Evolutionary conservation across 495 filamentous ascomycete genomes (phyloP), one percentile per base, ranked within the genome.

Genomic region (Penicillium pulvis): DNA sequence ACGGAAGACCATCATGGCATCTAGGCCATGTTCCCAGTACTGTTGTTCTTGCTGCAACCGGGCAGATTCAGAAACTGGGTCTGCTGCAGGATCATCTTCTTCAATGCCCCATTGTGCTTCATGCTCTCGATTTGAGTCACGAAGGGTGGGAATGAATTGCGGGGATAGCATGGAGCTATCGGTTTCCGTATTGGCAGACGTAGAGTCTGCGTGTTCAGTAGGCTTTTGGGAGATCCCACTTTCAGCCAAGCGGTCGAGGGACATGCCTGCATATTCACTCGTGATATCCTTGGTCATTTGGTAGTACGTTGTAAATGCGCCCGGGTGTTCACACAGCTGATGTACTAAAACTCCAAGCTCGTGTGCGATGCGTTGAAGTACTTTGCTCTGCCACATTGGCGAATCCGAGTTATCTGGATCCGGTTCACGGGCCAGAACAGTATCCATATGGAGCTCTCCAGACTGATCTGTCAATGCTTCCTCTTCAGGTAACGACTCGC

Each of bases 21-120:
- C 91, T 5, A 96, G 82, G 14, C 92, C 88, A 36, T 85, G 86
- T 67, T 96, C 91, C 93, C 93, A 97, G 68, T 96, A 93, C 30
- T 92, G 88, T 43, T 84, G 81, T 49, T 79, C 77, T 20, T 74
- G 67, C 42, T 77, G 73, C 3, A 71, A 33, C 17, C 70, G 70
- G 4, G 71, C 49, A 9, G 71, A 65, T 57, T 79, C 73, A 9
- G 72, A 66, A 12, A 71, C 23, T 14, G 66, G 57, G 14, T 80
- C 76, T 12, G 58, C 47, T 26, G 63, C 53, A 16, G 62, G 56
- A 31, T 75, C 75, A 12, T 86, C 83, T 57, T 88, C 87, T 63
- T 90, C 87, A 46, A 89, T 87, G 17, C 85, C 85, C 86, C 86
- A 89, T 31, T 85, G 76, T 9, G 85, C 82, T 31, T 82, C 82